Evolutionary conservation across 352 stramenopile genomes (phyloP).

Genomic region (Thraustochytrium striatum): DNA sequence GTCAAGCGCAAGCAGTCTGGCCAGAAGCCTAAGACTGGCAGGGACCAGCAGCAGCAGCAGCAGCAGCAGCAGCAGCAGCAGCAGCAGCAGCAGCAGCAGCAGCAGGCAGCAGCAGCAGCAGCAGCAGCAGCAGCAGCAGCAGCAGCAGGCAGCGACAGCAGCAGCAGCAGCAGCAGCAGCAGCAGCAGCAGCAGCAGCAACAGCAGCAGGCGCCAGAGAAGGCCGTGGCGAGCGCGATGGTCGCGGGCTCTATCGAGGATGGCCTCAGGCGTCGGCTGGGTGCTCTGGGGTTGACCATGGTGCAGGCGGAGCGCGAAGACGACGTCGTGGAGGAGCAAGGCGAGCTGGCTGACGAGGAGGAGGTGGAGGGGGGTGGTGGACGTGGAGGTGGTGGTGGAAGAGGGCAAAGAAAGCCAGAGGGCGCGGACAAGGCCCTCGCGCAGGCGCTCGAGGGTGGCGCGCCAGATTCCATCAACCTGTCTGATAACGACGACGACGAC

Average conservation of each 20-base stretch:
- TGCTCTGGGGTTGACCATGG: not conserved
- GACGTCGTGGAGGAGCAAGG: not conserved
- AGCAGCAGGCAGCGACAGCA: not conserved
- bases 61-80: not conserved
- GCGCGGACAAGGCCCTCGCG: no score
- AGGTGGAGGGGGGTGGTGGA: not conserved
- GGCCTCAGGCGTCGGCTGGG: not conserved
- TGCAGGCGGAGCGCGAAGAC: not conserved
- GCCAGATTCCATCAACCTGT: no score
- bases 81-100: no score
- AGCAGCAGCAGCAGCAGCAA: not conserved
- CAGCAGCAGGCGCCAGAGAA: not conserved
- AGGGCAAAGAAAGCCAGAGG: not conserved
- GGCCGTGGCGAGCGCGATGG: not conserved
- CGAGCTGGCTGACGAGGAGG: not conserved
- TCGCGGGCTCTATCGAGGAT: not conserved
- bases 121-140: not conserved
- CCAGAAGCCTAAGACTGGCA: not conserved
- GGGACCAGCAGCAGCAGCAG: not conserved
- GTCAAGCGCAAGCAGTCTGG: not conserved
- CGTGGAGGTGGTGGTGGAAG: not conserved
- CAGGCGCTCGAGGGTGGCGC: no score
- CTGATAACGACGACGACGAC: no score
- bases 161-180: not conserved
- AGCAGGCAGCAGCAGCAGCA: not conserved